Evolutionary conservation across 768 basidiomycete species (phyloP).

Genomic region (Ramaria sp.): DNA sequence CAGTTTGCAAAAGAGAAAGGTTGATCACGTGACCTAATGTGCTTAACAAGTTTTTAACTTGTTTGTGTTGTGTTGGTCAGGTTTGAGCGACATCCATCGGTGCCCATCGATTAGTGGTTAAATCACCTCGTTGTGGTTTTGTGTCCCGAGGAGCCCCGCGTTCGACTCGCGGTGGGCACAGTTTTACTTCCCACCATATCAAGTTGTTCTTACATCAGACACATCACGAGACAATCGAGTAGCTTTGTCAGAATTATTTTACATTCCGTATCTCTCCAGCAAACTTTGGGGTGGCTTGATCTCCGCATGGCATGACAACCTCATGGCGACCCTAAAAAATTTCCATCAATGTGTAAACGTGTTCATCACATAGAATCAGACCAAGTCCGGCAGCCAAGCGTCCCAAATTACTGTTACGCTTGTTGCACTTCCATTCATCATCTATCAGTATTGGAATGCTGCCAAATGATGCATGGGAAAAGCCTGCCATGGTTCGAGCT

Average conservation of each 20-base stretch:
- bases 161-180: constrained; percentile 13
- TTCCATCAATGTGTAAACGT: no score
- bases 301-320: no score
- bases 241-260: not conserved
- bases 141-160: constrained; percentile 11
- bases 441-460: no score
- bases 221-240: not conserved
- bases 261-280: not conserved
- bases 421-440: no score
- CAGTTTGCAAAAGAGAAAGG: not conserved
- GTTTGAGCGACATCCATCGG: no score
- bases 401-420: no score
- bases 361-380: no score
- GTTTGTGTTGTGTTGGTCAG: not conserved
- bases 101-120: constrained; percentile 13
- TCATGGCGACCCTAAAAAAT: no score
- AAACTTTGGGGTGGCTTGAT: no score
- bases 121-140: constrained; percentile 12
- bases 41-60: not conserved
- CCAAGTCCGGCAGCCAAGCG: no score
- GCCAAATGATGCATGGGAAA: no score
- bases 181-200: not conserved
- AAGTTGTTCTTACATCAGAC: not conserved
- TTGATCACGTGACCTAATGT: not conserved
- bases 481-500: no score